Percentiles rank a stretch among this genome's conserved stretches.
Evolutionary conservation across 2,329 filamentous ascomycete genomes (phyloP).

Genomic region (Colletotrichum filicis): DNA sequence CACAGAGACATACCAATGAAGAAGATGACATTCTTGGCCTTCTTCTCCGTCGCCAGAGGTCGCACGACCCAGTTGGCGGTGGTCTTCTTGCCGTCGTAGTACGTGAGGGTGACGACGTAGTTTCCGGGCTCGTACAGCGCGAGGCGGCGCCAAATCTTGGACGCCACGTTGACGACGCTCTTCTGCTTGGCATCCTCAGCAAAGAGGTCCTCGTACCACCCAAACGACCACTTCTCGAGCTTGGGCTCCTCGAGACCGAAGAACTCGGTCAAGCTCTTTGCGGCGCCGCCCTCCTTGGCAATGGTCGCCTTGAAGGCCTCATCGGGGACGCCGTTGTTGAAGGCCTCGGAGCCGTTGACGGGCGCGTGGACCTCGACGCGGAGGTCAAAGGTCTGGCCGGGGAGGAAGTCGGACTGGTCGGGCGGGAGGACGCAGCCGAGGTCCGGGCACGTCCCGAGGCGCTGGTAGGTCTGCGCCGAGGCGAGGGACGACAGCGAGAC

Average conservation of each 20-base stretch:
- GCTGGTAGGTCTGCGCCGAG: conserved; percentile 68
- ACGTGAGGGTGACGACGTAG: conserved; percentile 80
- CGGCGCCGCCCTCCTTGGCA: conserved; percentile 67
- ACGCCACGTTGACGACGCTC: conserved; percentile 81
- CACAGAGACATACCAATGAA: conserved; percentile 72
- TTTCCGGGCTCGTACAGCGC: conserved; percentile 82
- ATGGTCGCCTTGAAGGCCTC: conserved; percentile 81
- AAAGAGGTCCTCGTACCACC: conserved; percentile 88
- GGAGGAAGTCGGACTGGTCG: conserved; percentile 81
- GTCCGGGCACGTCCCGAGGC: conserved; percentile 67
- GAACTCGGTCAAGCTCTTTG: conserved; percentile 69
- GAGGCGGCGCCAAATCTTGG: conserved; percentile 81
- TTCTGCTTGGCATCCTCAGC: conserved; percentile 76
- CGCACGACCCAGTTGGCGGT: conserved; percentile 82
- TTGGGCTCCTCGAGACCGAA: conserved; percentile 81
- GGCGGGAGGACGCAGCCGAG: conserved; percentile 71
- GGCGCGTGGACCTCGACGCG: conserved; percentile 85
- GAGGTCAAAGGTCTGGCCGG: conserved; percentile 86
- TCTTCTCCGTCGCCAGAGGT: conserved; percentile 74
- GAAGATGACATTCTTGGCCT: conserved; percentile 86
- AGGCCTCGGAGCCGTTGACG: conserved; percentile 84
- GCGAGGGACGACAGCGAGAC: conserved; percentile 49
- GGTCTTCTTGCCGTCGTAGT: conserved; percentile 79
- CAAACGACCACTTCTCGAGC: conserved; percentile 84
- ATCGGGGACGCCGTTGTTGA: conserved; percentile 74